Conservation (phyloP, 1,284 basidiomycete genomes). For the Microbotryum silenes-acaulis region DNA sequence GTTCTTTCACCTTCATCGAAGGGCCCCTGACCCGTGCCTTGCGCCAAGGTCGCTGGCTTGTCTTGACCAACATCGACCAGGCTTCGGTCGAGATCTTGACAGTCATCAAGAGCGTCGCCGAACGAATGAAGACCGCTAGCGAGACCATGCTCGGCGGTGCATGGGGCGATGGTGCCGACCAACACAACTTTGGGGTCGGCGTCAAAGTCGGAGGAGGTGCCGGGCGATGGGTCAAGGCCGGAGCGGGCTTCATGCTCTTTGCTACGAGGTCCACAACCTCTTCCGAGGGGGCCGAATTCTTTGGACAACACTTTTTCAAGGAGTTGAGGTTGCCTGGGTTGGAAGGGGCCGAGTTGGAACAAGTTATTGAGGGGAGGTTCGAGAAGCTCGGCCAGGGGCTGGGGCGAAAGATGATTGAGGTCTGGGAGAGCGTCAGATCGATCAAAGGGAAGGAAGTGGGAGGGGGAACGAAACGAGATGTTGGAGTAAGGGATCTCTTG, state of each 20-base stretch:
- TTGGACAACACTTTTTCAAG: conserved; percentile 70
- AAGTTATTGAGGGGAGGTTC: conserved; percentile 62
- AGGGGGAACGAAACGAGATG: conserved; percentile 42
- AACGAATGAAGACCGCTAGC: conserved; percentile 18
- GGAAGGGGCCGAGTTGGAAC: conserved; percentile 56
- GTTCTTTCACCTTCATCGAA: conserved; percentile 93
- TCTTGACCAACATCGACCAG: conserved; percentile 87
- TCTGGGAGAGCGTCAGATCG: conserved; percentile 54
- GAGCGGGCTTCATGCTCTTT: conserved; percentile 43
- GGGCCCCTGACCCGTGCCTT: conserved; percentile 87
- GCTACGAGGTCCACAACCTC: conserved; percentile 33
- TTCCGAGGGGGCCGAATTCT: conserved; percentile 47
- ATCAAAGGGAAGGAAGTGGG: conserved; percentile 35
- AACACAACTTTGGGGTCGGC: conserved; percentile 51
- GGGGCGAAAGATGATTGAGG: conserved; percentile 49
- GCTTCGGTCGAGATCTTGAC: conserved; percentile 78
- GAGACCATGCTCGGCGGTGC: conserved; percentile 51
- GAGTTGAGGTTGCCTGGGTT: conserved; percentile 62
- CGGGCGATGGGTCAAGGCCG: conserved; percentile 40
- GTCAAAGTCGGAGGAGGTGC: conserved; percentile 50
- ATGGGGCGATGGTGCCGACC: conserved; percentile 57
- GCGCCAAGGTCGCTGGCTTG: conserved; percentile 84
- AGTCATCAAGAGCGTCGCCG: conserved; percentile 64
- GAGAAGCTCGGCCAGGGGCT: conserved; percentile 51
- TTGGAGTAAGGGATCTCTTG: conserved; percentile 78